Base-by-base conservation (phyloP, 2,329 filamentous ascomycete genomes). In the Teratosphaeria nubilosa region DNA sequence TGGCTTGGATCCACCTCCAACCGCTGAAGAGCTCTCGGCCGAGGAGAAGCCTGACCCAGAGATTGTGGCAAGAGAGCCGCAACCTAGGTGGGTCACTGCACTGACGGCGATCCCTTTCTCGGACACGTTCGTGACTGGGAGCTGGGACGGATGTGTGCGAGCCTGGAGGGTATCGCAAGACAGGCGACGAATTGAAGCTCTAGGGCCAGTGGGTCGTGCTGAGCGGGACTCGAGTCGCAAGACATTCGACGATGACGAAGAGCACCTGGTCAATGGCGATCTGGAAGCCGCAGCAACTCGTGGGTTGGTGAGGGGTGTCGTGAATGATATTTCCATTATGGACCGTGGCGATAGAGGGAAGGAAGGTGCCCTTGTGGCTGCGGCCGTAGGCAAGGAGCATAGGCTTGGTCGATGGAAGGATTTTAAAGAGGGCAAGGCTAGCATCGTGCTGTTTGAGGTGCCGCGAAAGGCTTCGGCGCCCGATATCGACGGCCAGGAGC, bases 141-240 rank as follows among this genome's bases (percentile, higher is more conserved):
- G 90, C 73, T 99, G 92, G 91, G 94, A 95, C 70, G 94, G 94
- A 2, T 85, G 83, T 72, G 80, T 99, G 59, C 81, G 92, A 54
- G 86, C 86, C 5, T 99, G 94, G 94, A 85, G 82, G 60, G 80
- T 99, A 22, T 87, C 85, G 56, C 84, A 89, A 50, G 92, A 96
- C 71, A 94, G 91, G 75, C 84, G 83, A 71, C 85, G 80, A 63
- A 82, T 99, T 51, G 86, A 94, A 67, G 75, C 83, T 0, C 74
- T 90, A 7, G 91, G 90, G 1, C 78, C 84, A 16, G 31, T 70
- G 6, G 67, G 86, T 83, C 58, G 30, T 56, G 51, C 50, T 20
- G 32, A 58, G 22, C 30, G 51, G 51, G 48, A 25, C 4, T 11
- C 16, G 11, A 51, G 63, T 13, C 59, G 63, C n/a, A 57, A 59